Conservation (phyloP, 2,329 filamentous ascomycete genomes). For the Neospermospora avenae region DNA sequence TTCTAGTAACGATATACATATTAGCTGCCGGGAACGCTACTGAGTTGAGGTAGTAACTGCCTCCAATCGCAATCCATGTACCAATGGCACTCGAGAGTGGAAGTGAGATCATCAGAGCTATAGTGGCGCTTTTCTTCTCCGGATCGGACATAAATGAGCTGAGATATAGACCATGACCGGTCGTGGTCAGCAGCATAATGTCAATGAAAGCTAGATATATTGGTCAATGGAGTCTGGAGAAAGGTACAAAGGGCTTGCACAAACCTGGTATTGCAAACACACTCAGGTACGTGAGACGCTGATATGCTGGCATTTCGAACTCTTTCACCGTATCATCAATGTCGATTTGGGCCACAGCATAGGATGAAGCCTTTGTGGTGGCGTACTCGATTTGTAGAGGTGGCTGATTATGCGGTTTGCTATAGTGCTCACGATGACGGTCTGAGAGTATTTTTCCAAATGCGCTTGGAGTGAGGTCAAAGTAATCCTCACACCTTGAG, state of each 20-base stretch:
- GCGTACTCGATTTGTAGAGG: constrained; percentile 7
- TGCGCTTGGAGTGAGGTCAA: constrained; percentile 7
- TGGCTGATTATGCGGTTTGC: constrained; percentile 6
- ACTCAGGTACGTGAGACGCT: constrained; percentile 5
- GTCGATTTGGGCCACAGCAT: constrained; percentile 7
- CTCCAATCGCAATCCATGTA: constrained; percentile 5
- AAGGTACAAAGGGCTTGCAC: background rate
- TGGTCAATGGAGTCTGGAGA: background rate
- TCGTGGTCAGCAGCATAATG: constrained; percentile 3
- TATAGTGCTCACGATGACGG: constrained; percentile 5
- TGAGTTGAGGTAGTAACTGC: constrained; percentile 10
- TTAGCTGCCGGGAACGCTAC: constrained; percentile 6
- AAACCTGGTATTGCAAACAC: constrained; percentile 6
- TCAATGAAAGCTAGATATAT: constrained; percentile 2
- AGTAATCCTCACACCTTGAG: constrained; percentile 7
- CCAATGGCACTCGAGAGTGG: constrained; percentile 4
- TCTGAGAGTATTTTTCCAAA: constrained; percentile 8
- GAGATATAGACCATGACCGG: constrained; percentile 5
- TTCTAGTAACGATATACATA: background rate
- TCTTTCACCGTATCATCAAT: constrained; percentile 1
- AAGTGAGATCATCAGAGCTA: constrained; percentile 3
- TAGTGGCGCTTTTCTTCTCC: background rate
- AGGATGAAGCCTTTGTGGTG: background rate
- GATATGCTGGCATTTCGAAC: constrained; percentile 1
- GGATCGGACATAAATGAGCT: constrained; percentile 5